Conservation (phyloP, 805 yeast species). For the Pachysolen tannophilus region DNA sequence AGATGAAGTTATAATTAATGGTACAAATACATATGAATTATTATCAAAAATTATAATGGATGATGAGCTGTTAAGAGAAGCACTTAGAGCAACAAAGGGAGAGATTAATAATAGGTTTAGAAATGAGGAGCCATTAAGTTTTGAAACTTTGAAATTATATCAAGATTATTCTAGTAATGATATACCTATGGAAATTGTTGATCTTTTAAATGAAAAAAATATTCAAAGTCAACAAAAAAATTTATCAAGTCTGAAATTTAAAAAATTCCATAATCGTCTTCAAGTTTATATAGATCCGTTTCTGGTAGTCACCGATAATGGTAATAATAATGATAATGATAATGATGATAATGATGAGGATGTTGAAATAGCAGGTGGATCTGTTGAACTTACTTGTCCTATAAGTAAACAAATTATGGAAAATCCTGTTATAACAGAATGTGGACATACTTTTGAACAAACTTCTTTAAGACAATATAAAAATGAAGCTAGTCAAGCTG, state of each 20-base stretch:
- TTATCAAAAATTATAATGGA: neutral
- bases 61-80: slow-evolving; percentile 4
- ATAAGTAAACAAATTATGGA: slow-evolving; percentile 44
- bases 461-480: slow-evolving; percentile 31
- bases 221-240: too few relatives aligned
- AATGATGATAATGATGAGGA: slow-evolving; percentile 47
- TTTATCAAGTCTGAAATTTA: neutral
- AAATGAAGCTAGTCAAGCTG: slow-evolving; percentile 10
- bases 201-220: neutral
- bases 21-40: neutral
- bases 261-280: slow-evolving; percentile 2
- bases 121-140: neutral
- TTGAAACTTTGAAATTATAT: slow-evolving; percentile 4
- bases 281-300: slow-evolving; percentile 5
- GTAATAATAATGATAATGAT: slow-evolving; percentile 17
- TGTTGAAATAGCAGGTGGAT: slow-evolving; percentile 61
- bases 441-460: slow-evolving; percentile 59
- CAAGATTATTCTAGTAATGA: slow-evolving; percentile 1
- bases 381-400: slow-evolving; percentile 61
- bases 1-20: neutral
- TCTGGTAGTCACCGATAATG: slow-evolving; percentile 4
- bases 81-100: neutral
- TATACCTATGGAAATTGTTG: slow-evolving; percentile 1
- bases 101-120: neutral
- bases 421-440: slow-evolving; percentile 45